Evolutionary conservation across 2,329 filamentous ascomycete species (phyloP).

Genomic region (Ascocoryne sarcoides): DNA sequence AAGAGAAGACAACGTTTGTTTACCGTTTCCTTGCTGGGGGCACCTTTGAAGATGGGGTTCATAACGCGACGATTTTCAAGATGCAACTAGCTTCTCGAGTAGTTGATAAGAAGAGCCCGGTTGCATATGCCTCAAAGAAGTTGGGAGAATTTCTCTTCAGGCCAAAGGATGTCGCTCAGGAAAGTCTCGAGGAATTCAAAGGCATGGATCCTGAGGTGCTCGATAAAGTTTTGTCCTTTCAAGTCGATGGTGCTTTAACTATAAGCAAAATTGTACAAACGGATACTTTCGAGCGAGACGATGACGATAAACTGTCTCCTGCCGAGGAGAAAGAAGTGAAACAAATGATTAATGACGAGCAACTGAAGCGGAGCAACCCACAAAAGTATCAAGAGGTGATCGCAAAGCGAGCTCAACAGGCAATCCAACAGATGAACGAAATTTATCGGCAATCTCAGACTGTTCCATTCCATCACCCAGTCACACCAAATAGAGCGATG

Average conservation of each 20-base stretch:
- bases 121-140: constrained; percentile 53
- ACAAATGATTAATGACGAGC: constrained; percentile 31
- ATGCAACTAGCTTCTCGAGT: constrained; percentile 69
- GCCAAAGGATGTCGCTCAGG: constrained; percentile 42
- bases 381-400: constrained; percentile 2
- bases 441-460: constrained; percentile 1
- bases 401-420: neutral
- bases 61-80: constrained; percentile 73
- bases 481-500: too few relatives aligned
- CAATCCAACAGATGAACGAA: too few relatives aligned
- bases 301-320: constrained; percentile 50
- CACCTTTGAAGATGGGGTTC: constrained; percentile 67
- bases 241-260: constrained; percentile 33
- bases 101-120: constrained; percentile 72
- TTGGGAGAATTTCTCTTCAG: constrained; percentile 47
- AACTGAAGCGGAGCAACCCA: constrained; percentile 22
- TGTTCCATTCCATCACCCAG: neutral
- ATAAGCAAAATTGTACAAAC: constrained; percentile 55
- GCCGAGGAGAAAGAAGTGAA: constrained; percentile 52
- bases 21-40: constrained; percentile 74
- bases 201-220: constrained; percentile 53
- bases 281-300: constrained; percentile 65
- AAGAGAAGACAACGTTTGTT: constrained; percentile 71
- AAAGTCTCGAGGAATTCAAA: constrained; percentile 42
- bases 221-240: constrained; percentile 50